These are phyloP conservation scores for Cercospora sp. DNA, from an alignment of 2,329 filamentous ascomycete species.

Conservation along the genomic window DNA sequence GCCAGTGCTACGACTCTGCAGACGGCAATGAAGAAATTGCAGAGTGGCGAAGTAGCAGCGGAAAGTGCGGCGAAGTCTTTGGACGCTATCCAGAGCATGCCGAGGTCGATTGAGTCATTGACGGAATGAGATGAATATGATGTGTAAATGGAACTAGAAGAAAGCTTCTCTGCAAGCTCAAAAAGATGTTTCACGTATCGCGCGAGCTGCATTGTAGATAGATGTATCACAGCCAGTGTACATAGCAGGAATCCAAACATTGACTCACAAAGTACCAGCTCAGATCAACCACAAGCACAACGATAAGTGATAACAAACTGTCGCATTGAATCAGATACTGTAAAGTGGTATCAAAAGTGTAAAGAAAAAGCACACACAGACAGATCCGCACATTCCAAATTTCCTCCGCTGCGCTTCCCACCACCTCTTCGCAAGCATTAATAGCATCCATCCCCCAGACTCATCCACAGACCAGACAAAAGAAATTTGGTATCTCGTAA, in stretches of 20 bases:
- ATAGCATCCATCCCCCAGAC: neutral
- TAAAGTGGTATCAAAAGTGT: constrained; percentile 4
- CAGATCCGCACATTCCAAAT: constrained; percentile 6
- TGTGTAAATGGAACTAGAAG: neutral
- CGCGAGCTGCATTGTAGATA: neutral
- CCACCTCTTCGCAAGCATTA: constrained; percentile 5
- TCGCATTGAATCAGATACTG: constrained; percentile 4
- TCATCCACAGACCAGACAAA: neutral
- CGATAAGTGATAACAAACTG: neutral
- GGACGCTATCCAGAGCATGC: constrained; percentile 25
- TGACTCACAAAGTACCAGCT: neutral
- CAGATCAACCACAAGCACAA: neutral
- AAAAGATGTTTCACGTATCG: neutral
- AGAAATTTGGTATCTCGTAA: constrained; percentile 8
- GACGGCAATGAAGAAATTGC: constrained; percentile 23
- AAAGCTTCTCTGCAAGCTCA: neutral
- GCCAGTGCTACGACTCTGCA: constrained; percentile 22
- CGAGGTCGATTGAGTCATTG: constrained; percentile 19
- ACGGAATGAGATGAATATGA: neutral
- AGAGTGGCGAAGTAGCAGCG: constrained; percentile 22
- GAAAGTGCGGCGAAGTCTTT: constrained; percentile 23
- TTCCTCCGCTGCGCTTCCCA: neutral
- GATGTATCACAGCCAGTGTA: neutral
- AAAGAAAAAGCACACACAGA: neutral
- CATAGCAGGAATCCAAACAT: neutral